Evolutionary conservation across 2,329 filamentous ascomycete genomes (phyloP), one percentile per base, ranked within the genome.

Genomic region (Blumeria hordei): DNA sequence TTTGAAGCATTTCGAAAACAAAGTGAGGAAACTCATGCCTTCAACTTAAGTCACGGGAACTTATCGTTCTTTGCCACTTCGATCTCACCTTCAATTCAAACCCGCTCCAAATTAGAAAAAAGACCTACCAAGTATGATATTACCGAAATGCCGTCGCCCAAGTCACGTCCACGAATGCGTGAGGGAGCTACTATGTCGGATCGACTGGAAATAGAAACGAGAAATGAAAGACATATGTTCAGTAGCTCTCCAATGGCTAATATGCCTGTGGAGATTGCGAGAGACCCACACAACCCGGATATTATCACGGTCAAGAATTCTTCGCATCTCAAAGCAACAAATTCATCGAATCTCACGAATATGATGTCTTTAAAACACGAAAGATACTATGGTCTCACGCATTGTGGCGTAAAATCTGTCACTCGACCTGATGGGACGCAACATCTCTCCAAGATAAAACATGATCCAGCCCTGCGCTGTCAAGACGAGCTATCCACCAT

Each of bases 1-100:
- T 90, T 84, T 59, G 85, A 90, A 65, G 82, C 83, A 2, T 90
- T 93, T 65, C 75, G 74, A 61, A 78, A 74, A 59, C 81, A 87
- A 63, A 76, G 78, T n/a, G 84, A 88, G 62, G 72, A 76, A 37
- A 81, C 80, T 60, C 70, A 67, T 50, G 68, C 68, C 41, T 77
- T 77, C 60, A 71, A 66, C 36, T 66, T 81, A 8, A 59, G 63
- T 21, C 64, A 65, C 61, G 64, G 64, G 28, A 64, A 63, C 67
- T 70, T 56, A 65, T 69, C 71, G 1, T 70, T 74, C 57, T 74
- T 76, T 58, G 66, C 68, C 28, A 45, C 41, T 16, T 67, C 68
- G 14, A 61, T 62, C 5, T 63, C 64, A 6, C 59, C 60, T 49
- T 53, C 57, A 16, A 52, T 56, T 33, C 14, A 53, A 9, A 18